Percentiles rank a stretch among this genome's conserved stretches.
Evolutionary conservation across 345 rosid genomes (phyloP).

Genomic region (Firmiana major): DNA sequence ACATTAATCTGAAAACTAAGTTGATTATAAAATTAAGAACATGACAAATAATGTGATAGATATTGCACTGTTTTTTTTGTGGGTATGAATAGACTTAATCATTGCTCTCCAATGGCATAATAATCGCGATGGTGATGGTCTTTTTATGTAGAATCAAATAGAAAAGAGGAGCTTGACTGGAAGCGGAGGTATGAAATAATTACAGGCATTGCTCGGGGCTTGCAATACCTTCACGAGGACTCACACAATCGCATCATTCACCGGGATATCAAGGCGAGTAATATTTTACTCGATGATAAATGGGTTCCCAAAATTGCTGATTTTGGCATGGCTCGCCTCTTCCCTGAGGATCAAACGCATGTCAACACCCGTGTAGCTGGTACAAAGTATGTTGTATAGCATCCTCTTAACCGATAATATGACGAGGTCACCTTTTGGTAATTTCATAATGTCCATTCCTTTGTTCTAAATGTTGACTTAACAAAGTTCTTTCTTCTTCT

Average conservation of each 20-base stretch:
- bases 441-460: background rate
- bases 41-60: background rate
- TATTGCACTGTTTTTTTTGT: background rate
- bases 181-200: slow-evolving; percentile 73
- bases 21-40: background rate
- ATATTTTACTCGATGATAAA: slow-evolving; percentile 83
- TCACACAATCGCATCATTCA: slow-evolving; percentile 83
- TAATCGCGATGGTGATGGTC: slow-evolving; percentile 16
- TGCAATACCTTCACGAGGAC: slow-evolving; percentile 92
- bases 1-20: slow-evolving; percentile 5
- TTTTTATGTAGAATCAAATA: slow-evolving; percentile 50
- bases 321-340: slow-evolving; percentile 99
- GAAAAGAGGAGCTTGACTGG: slow-evolving; percentile 66
- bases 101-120: background rate
- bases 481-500: background rate
- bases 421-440: background rate
- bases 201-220: slow-evolving; percentile 74
- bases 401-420: background rate
- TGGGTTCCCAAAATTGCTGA: slow-evolving; percentile 98
- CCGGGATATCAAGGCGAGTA: slow-evolving; percentile 96
- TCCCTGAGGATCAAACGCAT: slow-evolving; percentile 83
- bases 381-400: slow-evolving; percentile 63
- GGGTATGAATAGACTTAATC: slow-evolving; percentile 7
- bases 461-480: background rate
- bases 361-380: slow-evolving; percentile 93